Base-by-base conservation (phyloP, 1,139 yeast genomes). In the Hemisphaericaspora subhashii region DNA sequence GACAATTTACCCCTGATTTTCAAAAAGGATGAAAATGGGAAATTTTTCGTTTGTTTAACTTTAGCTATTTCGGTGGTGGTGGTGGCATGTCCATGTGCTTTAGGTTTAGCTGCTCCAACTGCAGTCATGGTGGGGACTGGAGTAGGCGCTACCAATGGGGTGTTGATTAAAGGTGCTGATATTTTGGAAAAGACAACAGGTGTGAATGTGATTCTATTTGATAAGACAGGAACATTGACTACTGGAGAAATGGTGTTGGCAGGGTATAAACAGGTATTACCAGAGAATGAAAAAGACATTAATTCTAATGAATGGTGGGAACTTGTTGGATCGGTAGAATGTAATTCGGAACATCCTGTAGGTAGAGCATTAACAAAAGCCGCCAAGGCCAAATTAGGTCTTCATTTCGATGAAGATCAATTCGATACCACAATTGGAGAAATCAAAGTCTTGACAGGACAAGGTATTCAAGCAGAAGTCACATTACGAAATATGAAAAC, bases 121-220 rank as follows among this genome's bases (percentile, higher is more conserved):
- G 98, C 98, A 0, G 87, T 94, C 3, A 90, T 92, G 97, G 98
- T 92, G 4, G 98, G 98, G 5, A 90, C 98, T 1, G 98, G 98
- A 18, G 85, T 88, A 21, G 98, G 96, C 26, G 98, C 98, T 0
- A 64, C 78, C 10, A 73, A 88, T 60, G 98, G 98, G 18, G 86
- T 92, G 10, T 70, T 94, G 40, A 86, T 94, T 53, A 92, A 92
- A 62, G 96, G 98, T 36, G 98, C 98, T 17, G 95, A 86, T 40
- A 78, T 86, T 10, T 74, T 94, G 45, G 98, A 94, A 57, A 74
- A 69, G 38, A 84, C 95, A 6, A 78, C 79, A 51, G 64, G 72
- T 13, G 69, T 89, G 27, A 75, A 83, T 45, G 73, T 81, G 4
- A 78, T 92, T 18, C 68, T 94, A 25, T 90, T 94, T 59, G 98